Base-by-base conservation (phyloP, 306 rosid species). In the Medicago lupulina region DNA sequence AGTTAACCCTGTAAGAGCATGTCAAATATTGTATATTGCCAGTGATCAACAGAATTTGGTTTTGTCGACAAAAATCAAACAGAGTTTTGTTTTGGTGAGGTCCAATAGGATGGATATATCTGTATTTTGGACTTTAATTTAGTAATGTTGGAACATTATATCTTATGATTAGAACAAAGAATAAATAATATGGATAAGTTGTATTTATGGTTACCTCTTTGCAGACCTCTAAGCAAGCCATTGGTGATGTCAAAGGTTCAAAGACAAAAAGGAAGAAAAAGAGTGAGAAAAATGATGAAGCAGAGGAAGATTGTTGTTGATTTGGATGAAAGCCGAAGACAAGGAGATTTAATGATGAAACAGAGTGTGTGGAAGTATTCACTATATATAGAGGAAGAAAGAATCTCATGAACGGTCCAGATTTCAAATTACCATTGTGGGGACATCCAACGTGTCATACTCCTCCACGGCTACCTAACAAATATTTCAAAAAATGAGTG, bases 341-440 rank as follows among this genome's bases (percentile, higher is more conserved):
- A 76, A 70, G 64, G 67, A 71, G 70, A 60, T 76, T 78, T 85
- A 80, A 71, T 74, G 79, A 80, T 72, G 87, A 72, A 80, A 70
- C 75, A 82, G 79, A 81, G 84, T 61, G 62, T 66, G 70, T 53
- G 38, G 72, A 73, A 74, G 71, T 43, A 21, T 65, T 74, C 74
- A 66, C 84, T 94, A 87, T 94, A 87, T 78, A 94, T 94, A 94
- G 83, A 83, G 78, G 77, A 66, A 80, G 25, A 25, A 72, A 70
- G 76, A 78, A 46, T 78, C 15, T 59, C 18, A 67, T 85, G 16
- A 69, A 91, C 87, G 97, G 96, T 84, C 58, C 55, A 88, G 89
- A 89, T 88, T 86, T 78, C 65, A 73, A 53, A 74, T 10, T 68
- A 23, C 63, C 11, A 44, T 69, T 72, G 80, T 80, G 87, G 82